Conservation (phyloP, 257 asterid species). For the Henckelia pumila region DNA sequence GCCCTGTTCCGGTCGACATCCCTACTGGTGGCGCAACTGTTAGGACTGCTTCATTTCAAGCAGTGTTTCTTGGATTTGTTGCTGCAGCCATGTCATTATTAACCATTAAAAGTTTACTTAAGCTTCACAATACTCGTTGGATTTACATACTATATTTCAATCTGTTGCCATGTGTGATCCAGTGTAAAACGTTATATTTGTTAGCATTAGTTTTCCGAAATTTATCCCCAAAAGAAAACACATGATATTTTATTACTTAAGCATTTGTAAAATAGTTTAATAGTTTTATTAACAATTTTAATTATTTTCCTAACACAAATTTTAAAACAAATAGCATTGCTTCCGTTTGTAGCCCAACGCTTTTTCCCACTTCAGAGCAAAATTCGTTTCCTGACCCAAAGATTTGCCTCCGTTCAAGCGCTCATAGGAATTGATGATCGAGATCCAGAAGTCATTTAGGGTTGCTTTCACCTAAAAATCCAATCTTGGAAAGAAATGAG, state of each 20-base stretch:
- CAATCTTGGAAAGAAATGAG: conserved; percentile 41
- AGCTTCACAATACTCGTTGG: conserved; percentile 16
- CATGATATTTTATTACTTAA: no score
- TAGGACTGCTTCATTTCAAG: conserved; percentile 23
- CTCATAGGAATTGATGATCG: conserved; percentile 11
- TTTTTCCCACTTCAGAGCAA: neutral
- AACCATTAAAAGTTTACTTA: conserved; percentile 24
- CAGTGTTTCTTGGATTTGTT: conserved; percentile 19
- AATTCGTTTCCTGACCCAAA: conserved; percentile 4
- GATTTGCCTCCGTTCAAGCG: conserved; percentile 10
- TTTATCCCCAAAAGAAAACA: no score
- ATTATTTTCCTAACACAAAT: no score
- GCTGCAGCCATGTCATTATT: conserved; percentile 27
- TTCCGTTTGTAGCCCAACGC: neutral
- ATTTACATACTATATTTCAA: no score
- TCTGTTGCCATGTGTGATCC: no score
- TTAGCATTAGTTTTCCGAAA: no score
- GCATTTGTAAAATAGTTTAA: neutral
- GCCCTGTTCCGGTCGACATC: neutral
- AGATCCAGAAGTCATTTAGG: conserved; percentile 31
- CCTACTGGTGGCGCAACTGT: conserved; percentile 14
- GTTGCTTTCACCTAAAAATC: conserved; percentile 18
- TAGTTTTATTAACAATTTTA: no score
- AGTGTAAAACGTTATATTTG: no score
- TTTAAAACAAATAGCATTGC: neutral